These are phyloP conservation scores for Mortierella sp. DNA, from an alignment of 371 early-diverging fungal species.

Conservation along the genomic window DNA sequence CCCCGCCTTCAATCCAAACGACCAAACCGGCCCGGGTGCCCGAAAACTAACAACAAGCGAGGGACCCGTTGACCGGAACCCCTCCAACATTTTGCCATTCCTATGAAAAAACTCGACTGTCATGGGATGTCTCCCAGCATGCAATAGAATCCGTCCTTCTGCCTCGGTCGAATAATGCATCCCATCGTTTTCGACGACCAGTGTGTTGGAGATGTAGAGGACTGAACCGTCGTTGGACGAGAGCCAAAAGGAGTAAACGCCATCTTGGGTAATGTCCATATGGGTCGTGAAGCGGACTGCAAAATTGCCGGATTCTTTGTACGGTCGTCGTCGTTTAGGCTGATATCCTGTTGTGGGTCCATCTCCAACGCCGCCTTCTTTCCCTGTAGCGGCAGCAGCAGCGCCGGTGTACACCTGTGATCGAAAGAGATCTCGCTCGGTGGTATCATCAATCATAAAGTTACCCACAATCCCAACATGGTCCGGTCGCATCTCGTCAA, in stretches of 20 bases:
- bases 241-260: constrained; percentile 61
- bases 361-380: too few species aligned
- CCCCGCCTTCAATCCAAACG: constrained; percentile 42
- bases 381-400: neutral
- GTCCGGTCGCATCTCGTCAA: constrained; percentile 54
- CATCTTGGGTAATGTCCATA: constrained; percentile 62
- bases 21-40: constrained; percentile 49
- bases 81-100: constrained; percentile 65
- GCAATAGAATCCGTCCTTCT: constrained; percentile 55
- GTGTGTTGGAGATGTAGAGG: constrained; percentile 58
- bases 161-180: constrained; percentile 59
- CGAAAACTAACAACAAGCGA: constrained; percentile 42
- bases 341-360: neutral
- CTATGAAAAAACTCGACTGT: constrained; percentile 61
- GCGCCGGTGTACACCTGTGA: constrained; percentile 13
- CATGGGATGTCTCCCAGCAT: constrained; percentile 58
- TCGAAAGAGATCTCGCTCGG: constrained; percentile 45
- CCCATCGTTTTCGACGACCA: constrained; percentile 63
- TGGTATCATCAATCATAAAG: constrained; percentile 57
- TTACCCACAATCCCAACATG: constrained; percentile 55
- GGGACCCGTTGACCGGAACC: constrained; percentile 56
- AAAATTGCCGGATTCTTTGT: constrained; percentile 60
- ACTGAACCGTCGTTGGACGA: constrained; percentile 61
- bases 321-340: constrained; percentile 18
- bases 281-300: constrained; percentile 61